Conservation (phyloP, 768 basidiomycete species). For the Tylopilus felleus region DNA sequence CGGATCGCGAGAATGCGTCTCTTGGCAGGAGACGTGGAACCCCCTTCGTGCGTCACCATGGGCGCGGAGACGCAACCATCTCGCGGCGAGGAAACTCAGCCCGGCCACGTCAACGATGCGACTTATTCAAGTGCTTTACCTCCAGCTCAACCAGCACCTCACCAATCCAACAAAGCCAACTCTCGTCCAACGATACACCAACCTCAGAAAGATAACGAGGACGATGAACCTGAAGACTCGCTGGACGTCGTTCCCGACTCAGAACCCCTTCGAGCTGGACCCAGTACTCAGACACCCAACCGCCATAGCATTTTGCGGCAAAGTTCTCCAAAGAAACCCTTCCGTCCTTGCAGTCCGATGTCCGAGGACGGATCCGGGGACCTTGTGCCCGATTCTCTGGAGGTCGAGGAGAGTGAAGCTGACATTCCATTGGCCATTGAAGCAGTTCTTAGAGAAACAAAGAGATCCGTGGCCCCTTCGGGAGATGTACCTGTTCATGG, state of each 20-base stretch:
- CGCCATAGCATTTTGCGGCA: background rate
- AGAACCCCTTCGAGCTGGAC: conserved; percentile 44
- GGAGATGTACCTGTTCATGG: conserved; percentile 1
- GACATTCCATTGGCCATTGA: conserved; percentile 43
- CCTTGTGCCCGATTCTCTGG: conserved; percentile 27
- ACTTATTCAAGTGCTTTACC: background rate
- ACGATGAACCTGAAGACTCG: conserved; percentile 30
- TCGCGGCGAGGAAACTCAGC: conserved; percentile 18
- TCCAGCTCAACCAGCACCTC: conserved; percentile 1
- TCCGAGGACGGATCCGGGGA: conserved; percentile 25
- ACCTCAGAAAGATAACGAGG: background rate
- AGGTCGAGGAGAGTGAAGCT: conserved; percentile 32
- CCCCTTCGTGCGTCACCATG: conserved; percentile 10
- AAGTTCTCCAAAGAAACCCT: conserved; percentile 16
- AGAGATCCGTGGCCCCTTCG: background rate
- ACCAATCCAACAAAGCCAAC: background rate
- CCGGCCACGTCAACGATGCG: background rate
- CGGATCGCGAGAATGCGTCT: conserved; percentile 27
- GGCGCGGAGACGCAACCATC: conserved; percentile 18
- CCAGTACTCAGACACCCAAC: conserved; percentile 8
- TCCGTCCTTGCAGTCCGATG: conserved; percentile 23
- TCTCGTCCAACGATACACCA: background rate
- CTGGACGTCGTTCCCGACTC: conserved; percentile 64
- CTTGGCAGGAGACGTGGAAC: conserved; percentile 20
- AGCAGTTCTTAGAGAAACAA: conserved; percentile 20